Conservation (phyloP, 225 moss, liverwort and hornwort species). For the Ulota crispa region DNA sequence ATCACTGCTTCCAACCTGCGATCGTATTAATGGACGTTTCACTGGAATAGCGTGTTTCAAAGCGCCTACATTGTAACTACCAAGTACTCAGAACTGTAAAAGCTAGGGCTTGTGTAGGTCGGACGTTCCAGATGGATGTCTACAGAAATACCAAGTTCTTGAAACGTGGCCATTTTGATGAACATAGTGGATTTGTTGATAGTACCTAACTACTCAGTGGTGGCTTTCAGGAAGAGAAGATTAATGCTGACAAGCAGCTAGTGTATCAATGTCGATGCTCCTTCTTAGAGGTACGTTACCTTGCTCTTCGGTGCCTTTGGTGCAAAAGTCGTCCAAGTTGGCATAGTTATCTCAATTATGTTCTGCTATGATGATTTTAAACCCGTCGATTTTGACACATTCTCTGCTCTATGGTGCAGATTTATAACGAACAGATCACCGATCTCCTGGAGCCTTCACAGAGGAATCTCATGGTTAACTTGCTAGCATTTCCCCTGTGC, state of each 20-base stretch:
- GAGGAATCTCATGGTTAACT: slow-evolving; percentile 70
- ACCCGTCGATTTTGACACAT: not conserved
- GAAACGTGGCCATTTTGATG: too few relatives aligned
- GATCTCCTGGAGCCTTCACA: slow-evolving; percentile 85
- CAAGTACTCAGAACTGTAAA: too few relatives aligned
- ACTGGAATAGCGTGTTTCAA: too few relatives aligned
- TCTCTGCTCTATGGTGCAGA: slow-evolving; percentile 40
- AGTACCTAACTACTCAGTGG: not conserved
- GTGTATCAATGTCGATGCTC: slow-evolving; percentile 93
- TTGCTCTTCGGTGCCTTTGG: not conserved
- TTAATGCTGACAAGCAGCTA: slow-evolving; percentile 62
- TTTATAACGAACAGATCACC: slow-evolving; percentile 94
- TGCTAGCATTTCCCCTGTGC: not conserved
- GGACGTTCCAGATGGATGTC: too few relatives aligned
- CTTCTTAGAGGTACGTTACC: slow-evolving; percentile 68
- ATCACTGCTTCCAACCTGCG: too few relatives aligned
- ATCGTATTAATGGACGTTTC: not conserved
- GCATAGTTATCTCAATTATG: not conserved
- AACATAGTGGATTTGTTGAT: not conserved
- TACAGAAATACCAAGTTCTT: too few relatives aligned
- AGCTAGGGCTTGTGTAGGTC: too few relatives aligned
- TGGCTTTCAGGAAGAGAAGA: slow-evolving; percentile 69
- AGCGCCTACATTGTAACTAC: too few relatives aligned
- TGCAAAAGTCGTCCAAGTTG: too few relatives aligned
- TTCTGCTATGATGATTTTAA: too few relatives aligned